Conservation (phyloP, 257 asterid species). For the Thymus mandschuricus region DNA sequence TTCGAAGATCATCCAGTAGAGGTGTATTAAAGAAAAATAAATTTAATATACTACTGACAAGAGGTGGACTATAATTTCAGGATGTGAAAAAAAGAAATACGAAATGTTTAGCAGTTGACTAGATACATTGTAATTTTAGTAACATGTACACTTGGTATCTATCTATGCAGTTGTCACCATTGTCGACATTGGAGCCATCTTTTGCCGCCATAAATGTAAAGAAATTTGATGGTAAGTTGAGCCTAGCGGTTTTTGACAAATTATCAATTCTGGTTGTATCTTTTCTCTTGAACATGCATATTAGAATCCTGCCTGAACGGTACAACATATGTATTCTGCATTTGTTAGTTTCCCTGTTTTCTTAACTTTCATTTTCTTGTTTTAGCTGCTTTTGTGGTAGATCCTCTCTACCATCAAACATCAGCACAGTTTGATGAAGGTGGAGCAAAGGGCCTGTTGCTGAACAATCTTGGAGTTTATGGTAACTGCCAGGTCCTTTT, state of each 20-base stretch:
- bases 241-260: constrained; percentile 18
- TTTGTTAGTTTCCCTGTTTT: constrained; percentile 10
- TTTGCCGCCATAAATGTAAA: constrained; percentile 79
- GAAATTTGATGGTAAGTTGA: constrained; percentile 88
- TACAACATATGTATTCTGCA: neutral
- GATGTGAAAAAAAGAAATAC: neutral
- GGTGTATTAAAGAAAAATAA: neutral
- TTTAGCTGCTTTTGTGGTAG: constrained; percentile 88
- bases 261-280: constrained; percentile 8
- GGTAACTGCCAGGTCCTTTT: constrained; percentile 87
- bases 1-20: neutral
- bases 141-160: constrained; percentile 24
- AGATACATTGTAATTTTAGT: constrained; percentile 1
- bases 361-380: constrained; percentile 24
- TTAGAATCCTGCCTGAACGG: neutral
- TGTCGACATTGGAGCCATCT: constrained; percentile 89
- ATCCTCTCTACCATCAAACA: constrained; percentile 98
- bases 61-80: neutral
- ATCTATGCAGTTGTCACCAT: constrained; percentile 80
- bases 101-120: constrained; percentile 19
- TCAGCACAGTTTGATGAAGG: constrained; percentile 50
- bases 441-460: constrained; percentile 91
- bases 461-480: constrained; percentile 95
- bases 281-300: neutral
- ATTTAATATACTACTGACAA: neutral